A percentile compares a stretch with the other conserved stretches of the same genome.
These are phyloP conservation scores for Talaromyces sp. DNA, from an alignment of 2,329 filamentous ascomycete genomes.

Conservation along the genomic window DNA sequence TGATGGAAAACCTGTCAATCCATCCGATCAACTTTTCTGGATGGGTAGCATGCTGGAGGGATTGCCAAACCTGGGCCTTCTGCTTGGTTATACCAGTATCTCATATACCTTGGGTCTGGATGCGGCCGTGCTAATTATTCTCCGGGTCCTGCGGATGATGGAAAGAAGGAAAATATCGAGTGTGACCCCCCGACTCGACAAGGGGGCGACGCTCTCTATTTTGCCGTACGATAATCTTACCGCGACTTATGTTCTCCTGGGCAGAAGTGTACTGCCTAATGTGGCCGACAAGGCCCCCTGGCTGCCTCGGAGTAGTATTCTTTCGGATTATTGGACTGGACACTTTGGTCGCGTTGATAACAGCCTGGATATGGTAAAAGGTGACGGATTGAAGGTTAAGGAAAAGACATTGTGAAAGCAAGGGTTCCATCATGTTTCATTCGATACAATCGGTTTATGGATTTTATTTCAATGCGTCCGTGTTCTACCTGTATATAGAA, in stretches of 20 bases:
- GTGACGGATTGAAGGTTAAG: neutral
- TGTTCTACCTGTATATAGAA: too few relatives aligned
- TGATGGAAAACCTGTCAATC: slow-evolving; percentile 17
- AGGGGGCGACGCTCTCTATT: neutral
- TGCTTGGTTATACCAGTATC: slow-evolving; percentile 22
- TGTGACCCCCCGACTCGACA: neutral
- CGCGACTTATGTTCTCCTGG: neutral
- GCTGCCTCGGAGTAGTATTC: neutral
- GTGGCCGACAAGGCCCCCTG: neutral
- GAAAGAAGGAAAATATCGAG: neutral
- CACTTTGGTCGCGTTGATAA: neutral
- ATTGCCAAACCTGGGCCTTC: slow-evolving; percentile 19
- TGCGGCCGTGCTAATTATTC: slow-evolving; percentile 18
- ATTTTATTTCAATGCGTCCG: too few relatives aligned
- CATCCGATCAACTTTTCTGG: slow-evolving; percentile 20
- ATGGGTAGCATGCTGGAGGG: slow-evolving; percentile 20
- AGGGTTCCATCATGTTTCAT: too few relatives aligned
- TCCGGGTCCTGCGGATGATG: slow-evolving; percentile 15
- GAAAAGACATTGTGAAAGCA: neutral
- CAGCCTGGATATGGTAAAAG: neutral
- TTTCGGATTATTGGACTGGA: neutral
- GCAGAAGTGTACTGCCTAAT: neutral
- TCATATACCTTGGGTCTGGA: slow-evolving; percentile 25
- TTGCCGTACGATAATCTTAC: neutral
- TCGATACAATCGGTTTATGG: too few relatives aligned